These are phyloP conservation scores for Trichoderma parareesei DNA, from an alignment of 495 filamentous ascomycete species.

Conservation along the genomic window DNA sequence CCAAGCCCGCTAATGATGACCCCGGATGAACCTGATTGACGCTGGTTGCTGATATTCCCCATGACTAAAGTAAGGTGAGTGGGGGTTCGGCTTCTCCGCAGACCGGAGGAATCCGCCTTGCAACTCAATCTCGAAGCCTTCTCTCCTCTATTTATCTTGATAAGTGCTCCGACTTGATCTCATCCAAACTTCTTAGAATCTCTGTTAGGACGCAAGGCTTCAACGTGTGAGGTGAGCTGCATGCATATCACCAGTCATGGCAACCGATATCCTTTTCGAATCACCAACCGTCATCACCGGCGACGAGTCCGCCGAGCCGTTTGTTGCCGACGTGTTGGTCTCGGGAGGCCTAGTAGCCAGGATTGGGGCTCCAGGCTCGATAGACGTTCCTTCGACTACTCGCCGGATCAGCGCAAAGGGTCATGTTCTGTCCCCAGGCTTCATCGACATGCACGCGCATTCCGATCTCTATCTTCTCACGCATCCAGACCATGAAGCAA, in stretches of 20 bases:
- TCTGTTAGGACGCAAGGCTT: no score
- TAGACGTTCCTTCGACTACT: background rate
- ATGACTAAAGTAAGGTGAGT: conserved; percentile 3
- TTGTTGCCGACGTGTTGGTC: conserved; percentile 8
- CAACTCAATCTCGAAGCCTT: background rate
- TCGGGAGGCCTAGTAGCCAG: conserved; percentile 6
- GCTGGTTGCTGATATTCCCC: background rate
- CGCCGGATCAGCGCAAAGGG: conserved; percentile 6
- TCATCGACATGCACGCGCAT: conserved; percentile 12
- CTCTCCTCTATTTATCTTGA: background rate
- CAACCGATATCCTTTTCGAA: conserved; percentile 7
- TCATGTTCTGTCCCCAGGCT: conserved; percentile 8
- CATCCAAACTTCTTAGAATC: background rate
- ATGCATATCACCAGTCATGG: background rate
- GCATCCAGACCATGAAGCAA: conserved; percentile 10
- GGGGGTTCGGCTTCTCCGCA: conserved; percentile 1
- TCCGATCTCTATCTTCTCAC: conserved; percentile 11
- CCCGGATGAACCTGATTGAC: no score
- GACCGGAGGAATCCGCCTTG: background rate
- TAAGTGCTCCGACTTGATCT: background rate
- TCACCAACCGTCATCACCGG: conserved; percentile 11
- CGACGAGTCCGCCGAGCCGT: conserved; percentile 11
- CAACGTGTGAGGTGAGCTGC: background rate
- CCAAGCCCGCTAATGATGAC: no score
- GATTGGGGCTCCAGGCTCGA: conserved; percentile 9